phyloP scores from a whole-genome alignment of 768 basidiomycete species.

The Hygrocybe coccinea region DNA sequence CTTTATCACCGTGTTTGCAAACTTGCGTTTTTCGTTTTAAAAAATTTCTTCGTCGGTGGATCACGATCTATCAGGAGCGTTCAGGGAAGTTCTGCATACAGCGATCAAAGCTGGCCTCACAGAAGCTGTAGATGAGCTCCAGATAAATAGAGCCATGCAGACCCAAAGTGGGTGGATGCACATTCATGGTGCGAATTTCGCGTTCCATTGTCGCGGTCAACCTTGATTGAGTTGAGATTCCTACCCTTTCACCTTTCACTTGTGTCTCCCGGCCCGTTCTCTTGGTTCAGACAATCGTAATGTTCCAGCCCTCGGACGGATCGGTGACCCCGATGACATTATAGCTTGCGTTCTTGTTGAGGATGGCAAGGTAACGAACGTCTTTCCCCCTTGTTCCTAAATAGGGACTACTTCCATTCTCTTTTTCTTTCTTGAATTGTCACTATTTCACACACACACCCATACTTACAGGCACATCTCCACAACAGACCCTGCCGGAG shows the following conservation, averaged over 20 bases:
- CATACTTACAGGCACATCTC: too few relatives aligned
- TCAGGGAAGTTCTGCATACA: constrained; percentile 56
- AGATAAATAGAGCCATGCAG: constrained; percentile 60
- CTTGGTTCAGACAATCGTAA: constrained; percentile 61
- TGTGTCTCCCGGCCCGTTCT: not conserved
- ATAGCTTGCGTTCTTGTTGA: constrained; percentile 70
- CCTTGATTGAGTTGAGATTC: not conserved
- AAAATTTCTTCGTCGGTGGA: not conserved
- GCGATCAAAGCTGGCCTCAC: constrained; percentile 50
- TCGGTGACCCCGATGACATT: constrained; percentile 83
- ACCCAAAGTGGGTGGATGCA: constrained; percentile 83
- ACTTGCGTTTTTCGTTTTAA: not conserved
- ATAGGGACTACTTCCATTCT: too few relatives aligned
- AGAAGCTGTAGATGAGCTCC: constrained; percentile 60
- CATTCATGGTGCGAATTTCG: constrained; percentile 47
- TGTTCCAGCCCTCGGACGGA: constrained; percentile 65
- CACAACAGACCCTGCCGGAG: constrained; percentile 57
- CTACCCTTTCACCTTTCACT: too few relatives aligned
- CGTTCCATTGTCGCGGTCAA: not conserved
- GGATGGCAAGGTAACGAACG: constrained; percentile 49
- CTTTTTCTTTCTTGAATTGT: too few relatives aligned
- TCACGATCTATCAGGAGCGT: constrained; percentile 41
- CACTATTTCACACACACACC: too few relatives aligned
- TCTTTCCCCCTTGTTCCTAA: not conserved
- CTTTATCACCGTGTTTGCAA: too few relatives aligned